These are phyloP conservation scores for Hygrophila difformis DNA, from an alignment of 257 asterid genomes.

Conservation along the genomic window DNA sequence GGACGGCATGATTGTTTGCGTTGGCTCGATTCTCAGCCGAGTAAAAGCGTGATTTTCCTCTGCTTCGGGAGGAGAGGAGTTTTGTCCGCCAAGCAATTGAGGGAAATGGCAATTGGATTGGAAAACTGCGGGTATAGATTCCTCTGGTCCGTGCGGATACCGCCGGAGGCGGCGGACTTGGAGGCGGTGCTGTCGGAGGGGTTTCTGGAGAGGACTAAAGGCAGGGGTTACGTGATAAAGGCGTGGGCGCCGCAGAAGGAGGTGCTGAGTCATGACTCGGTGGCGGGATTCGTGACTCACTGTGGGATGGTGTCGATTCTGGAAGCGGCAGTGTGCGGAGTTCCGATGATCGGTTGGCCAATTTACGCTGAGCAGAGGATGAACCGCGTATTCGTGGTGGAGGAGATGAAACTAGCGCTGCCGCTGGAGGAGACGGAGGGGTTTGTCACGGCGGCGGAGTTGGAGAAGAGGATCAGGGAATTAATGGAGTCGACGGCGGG, in stretches of 20 bases:
- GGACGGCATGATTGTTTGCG: constrained; percentile 27
- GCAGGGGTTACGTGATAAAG: constrained; percentile 33
- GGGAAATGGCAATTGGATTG: constrained; percentile 42
- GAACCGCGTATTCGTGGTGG: constrained; percentile 30
- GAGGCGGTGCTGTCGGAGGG: constrained; percentile 38
- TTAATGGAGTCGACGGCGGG: constrained; percentile 35
- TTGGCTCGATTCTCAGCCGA: constrained; percentile 63
- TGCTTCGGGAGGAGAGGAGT: constrained; percentile 52
- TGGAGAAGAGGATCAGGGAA: constrained; percentile 36
- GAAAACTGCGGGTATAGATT: constrained; percentile 48
- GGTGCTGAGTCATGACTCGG: constrained; percentile 38
- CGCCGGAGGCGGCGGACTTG: constrained; percentile 27
- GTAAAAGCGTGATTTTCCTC: constrained; percentile 36
- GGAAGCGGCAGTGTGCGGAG: constrained; percentile 44
- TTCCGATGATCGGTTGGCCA: constrained; percentile 63
- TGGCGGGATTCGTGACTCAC: constrained; percentile 60
- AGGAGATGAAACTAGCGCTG: constrained; percentile 39
- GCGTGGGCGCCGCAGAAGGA: constrained; percentile 63
- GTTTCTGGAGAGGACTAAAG: constrained; percentile 32
- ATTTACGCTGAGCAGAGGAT: constrained; percentile 55
- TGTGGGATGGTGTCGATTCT: constrained; percentile 55
- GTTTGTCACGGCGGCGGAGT: constrained; percentile 38
- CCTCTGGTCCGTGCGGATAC: constrained; percentile 44
- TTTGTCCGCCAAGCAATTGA: constrained; percentile 31
- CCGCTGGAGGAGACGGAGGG: constrained; percentile 27